phyloP scores from a whole-genome alignment of 1,284 basidiomycete genomes.

The Austroboletus novae-zelandiae region DNA sequence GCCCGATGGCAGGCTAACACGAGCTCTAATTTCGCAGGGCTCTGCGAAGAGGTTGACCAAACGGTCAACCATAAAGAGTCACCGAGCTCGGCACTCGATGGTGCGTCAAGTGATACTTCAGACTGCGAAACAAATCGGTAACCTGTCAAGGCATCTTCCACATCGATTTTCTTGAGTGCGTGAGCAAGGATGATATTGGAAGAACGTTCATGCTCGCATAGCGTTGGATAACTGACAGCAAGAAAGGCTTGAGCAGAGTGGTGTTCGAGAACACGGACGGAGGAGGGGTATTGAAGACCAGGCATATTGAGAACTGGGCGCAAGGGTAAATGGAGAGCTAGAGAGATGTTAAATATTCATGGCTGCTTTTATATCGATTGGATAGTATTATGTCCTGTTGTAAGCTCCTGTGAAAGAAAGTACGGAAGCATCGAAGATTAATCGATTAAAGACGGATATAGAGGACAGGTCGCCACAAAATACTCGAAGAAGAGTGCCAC shows the following conservation, averaged over 20 bases:
- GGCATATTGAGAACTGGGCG: slow-evolving; percentile 20
- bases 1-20: slow-evolving; percentile 47
- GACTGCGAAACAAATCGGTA: slow-evolving; percentile 37
- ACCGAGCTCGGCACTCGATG: slow-evolving; percentile 9
- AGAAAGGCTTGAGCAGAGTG: slow-evolving; percentile 43
- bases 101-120: slow-evolving; percentile 26
- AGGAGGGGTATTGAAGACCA: slow-evolving; percentile 25
- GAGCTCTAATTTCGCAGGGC: slow-evolving; percentile 38
- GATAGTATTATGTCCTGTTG: slow-evolving; percentile 12
- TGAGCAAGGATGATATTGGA: slow-evolving; percentile 53
- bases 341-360: background rate
- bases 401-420: slow-evolving; percentile 23
- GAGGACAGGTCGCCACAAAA: slow-evolving; percentile 10
- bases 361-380: slow-evolving; percentile 11
- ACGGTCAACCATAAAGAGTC: slow-evolving; percentile 50
- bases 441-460: slow-evolving; percentile 4
- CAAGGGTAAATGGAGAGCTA: slow-evolving; percentile 26
- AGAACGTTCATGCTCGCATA: slow-evolving; percentile 44
- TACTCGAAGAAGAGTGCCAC: background rate
- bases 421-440: slow-evolving; percentile 7
- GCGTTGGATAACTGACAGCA: slow-evolving; percentile 40
- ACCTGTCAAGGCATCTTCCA: slow-evolving; percentile 38
- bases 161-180: slow-evolving; percentile 43
- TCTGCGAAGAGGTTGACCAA: slow-evolving; percentile 41
- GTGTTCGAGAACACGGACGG: slow-evolving; percentile 43